Percentiles rank a stretch among this genome's conserved stretches.
Evolutionary conservation across 1,284 basidiomycete species (phyloP).

Genomic region (Ustilago lituana): DNA sequence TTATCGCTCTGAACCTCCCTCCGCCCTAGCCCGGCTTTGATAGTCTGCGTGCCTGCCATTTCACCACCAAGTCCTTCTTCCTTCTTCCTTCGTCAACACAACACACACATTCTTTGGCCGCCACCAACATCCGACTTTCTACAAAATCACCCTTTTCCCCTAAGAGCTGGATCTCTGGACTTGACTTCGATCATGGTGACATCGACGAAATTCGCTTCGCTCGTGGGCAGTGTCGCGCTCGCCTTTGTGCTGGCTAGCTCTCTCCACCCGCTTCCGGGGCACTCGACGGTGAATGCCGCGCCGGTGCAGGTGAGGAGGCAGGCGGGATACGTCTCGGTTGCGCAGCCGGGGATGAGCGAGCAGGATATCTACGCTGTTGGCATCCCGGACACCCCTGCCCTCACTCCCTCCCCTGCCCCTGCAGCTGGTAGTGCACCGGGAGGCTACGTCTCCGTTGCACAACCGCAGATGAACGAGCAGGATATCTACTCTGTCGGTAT

Average conservation of each 20-base stretch:
- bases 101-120: not conserved
- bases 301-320: conserved; percentile 20
- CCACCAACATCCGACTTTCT: not conserved
- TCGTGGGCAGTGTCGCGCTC: conserved; percentile 30
- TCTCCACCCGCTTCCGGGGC: no score
- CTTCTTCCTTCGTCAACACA: not conserved
- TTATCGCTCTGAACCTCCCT: conserved; percentile 4
- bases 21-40: conserved; percentile 27
- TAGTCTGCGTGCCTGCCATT: conserved; percentile 19
- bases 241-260: conserved; percentile 33
- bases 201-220: conserved; percentile 35
- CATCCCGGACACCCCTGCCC: conserved; percentile 11
- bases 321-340: conserved; percentile 30
- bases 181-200: conserved; percentile 14
- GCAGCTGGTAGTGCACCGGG: no score
- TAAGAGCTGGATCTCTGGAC: not conserved
- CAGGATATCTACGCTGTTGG: conserved; percentile 42
- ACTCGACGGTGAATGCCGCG: conserved; percentile 22
- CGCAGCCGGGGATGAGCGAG: conserved; percentile 36
- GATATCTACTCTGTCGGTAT: not conserved
- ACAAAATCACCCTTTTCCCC: not conserved
- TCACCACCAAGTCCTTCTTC: not conserved
- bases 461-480: not conserved
- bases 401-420: no score
- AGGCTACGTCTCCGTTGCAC: no score